phyloP scores from a whole-genome alignment of 2,329 filamentous ascomycete species.

The Thermomyces lanuginosus region DNA sequence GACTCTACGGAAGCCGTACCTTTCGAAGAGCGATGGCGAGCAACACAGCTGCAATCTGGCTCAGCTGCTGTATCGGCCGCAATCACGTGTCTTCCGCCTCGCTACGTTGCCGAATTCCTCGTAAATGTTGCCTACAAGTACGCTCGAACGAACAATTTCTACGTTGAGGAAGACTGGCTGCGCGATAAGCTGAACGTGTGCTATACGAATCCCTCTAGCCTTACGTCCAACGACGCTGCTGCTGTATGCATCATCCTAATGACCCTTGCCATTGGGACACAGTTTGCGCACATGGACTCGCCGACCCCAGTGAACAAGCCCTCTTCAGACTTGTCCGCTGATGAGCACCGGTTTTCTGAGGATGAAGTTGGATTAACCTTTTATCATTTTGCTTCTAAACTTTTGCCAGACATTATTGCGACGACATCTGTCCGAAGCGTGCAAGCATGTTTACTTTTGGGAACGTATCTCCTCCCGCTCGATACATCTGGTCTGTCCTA shows the following conservation, averaged over 20 bases:
- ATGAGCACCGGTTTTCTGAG: constrained; percentile 29
- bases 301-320: constrained; percentile 19
- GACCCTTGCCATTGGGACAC: constrained; percentile 29
- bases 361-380: constrained; percentile 40
- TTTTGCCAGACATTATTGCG: constrained; percentile 42
- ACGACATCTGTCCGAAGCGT: constrained; percentile 41
- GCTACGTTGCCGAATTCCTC: constrained; percentile 29
- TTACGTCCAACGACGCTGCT: constrained; percentile 23
- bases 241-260: constrained; percentile 28
- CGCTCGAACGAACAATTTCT: constrained; percentile 29
- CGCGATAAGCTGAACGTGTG: constrained; percentile 22
- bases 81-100: constrained; percentile 26
- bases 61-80: constrained; percentile 22
- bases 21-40: constrained; percentile 28
- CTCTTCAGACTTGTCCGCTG: constrained; percentile 11
- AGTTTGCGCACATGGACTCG: constrained; percentile 29
- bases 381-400: constrained; percentile 39
- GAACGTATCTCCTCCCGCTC: constrained; percentile 39
- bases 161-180: constrained; percentile 28
- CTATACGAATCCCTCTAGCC: constrained; percentile 20
- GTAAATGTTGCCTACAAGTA: constrained; percentile 30
- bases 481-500: constrained; percentile 42
- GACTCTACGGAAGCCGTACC: constrained; percentile 21
- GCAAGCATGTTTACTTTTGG: constrained; percentile 41
- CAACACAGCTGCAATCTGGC: constrained; percentile 25